Conservation (phyloP, 2,329 filamentous ascomycete species). For the Pseudocercospora eumusae region DNA sequence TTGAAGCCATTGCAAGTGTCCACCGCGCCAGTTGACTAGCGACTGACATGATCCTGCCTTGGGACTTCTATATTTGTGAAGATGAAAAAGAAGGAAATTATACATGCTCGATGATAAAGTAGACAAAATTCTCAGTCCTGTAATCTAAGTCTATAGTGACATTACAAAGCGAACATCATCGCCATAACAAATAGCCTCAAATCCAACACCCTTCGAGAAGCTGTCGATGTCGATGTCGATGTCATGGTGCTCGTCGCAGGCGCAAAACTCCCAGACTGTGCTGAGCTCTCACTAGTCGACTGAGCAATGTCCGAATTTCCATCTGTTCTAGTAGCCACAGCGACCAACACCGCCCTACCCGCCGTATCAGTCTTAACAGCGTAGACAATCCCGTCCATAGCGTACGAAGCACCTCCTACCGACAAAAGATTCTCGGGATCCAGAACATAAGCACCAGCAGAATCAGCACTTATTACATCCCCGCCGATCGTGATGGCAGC, state of each 20-base stretch:
- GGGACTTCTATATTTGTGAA: not conserved
- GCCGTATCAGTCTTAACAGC: conserved; percentile 13
- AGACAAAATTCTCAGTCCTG: not conserved
- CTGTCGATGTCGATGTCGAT: conserved; percentile 4
- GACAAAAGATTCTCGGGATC: conserved; percentile 9
- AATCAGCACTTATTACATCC: conserved; percentile 6
- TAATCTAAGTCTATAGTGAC: not conserved
- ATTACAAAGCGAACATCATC: not conserved
- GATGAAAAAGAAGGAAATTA: too few relatives aligned
- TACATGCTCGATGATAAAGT: too few relatives aligned
- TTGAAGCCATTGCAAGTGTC: not conserved
- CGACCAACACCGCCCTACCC: conserved; percentile 12
- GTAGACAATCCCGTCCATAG: conserved; percentile 9
- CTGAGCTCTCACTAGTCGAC: not conserved
- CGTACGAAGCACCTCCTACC: conserved; percentile 12
- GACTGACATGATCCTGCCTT: not conserved
- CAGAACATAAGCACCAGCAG: conserved; percentile 3
- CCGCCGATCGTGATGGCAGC: conserved; percentile 8
- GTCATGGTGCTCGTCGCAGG: too few relatives aligned
- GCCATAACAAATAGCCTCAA: not conserved
- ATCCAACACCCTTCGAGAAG: not conserved
- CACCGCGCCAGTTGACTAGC: not conserved
- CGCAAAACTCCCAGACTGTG: not conserved
- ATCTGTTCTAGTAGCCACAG: not conserved
- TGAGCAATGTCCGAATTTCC: not conserved